Conservation (phyloP, 768 basidiomycete genomes). For the Boletellus ananas region DNA sequence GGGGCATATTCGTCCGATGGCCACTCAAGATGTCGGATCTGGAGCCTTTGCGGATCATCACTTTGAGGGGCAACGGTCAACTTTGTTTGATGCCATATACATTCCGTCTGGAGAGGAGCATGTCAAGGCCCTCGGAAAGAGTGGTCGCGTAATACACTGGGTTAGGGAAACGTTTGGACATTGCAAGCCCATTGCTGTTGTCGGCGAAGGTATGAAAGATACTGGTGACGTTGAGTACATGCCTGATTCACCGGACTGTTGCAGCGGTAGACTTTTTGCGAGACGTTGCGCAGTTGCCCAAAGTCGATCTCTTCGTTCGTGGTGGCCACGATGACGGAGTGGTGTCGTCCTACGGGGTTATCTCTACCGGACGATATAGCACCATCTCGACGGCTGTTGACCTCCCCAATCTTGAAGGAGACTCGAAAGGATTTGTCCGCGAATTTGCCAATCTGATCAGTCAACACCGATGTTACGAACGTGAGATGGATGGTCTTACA, state of each 20-base stretch:
- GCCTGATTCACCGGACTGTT: neutral
- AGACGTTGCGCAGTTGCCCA: slow-evolving; percentile 43
- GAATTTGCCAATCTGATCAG: slow-evolving; percentile 63
- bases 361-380: slow-evolving; percentile 55
- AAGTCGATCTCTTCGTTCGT: slow-evolving; percentile 40
- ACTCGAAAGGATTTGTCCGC: slow-evolving; percentile 50
- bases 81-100: slow-evolving; percentile 78
- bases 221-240: neutral
- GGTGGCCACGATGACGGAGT: slow-evolving; percentile 34
- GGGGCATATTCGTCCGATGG: slow-evolving; percentile 38
- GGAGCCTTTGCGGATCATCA: slow-evolving; percentile 60
- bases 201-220: slow-evolving; percentile 50
- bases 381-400: slow-evolving; percentile 37
- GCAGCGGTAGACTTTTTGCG: slow-evolving; percentile 49
- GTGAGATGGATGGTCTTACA: slow-evolving; percentile 57
- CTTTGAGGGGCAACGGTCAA: slow-evolving; percentile 76
- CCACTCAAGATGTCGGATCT: slow-evolving; percentile 24
- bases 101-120: slow-evolving; percentile 70
- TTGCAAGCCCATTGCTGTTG: slow-evolving; percentile 76
- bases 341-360: slow-evolving; percentile 56
- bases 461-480: slow-evolving; percentile 61
- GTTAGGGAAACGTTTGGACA: slow-evolving; percentile 84
- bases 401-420: slow-evolving; percentile 39
- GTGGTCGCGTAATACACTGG: slow-evolving; percentile 77
- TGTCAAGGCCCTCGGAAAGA: slow-evolving; percentile 50